Evolutionary conservation across 805 yeast genomes (phyloP), one percentile per base, ranked within the genome.

Genomic region (Yarrowia sp.): DNA sequence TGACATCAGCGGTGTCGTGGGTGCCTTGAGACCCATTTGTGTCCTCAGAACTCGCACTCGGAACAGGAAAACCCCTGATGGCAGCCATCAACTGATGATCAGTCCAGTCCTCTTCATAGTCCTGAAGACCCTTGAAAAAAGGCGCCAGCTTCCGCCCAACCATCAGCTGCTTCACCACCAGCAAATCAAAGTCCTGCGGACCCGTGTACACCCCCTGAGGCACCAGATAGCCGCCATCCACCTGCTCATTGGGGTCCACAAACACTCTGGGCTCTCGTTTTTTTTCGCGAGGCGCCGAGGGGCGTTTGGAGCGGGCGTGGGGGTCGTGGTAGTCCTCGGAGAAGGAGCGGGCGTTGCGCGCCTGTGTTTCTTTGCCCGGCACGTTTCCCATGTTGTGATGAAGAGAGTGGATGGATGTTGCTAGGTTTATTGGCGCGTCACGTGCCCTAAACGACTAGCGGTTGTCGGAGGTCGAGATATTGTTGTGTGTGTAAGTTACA

Each of bases 161-260:
- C 22, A 93, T 88, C 43, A 89, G 78, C 15, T 78, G 82, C 63
- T 89, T 82, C n/a, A 95, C 98, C 3, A 88, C 79, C 14, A 83
- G 83, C 14, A 89, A 83, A 71, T 88, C 83, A 76, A 85, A 93
- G 74, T 90, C 96, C 69, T 86, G 87, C 53, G 88, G 86, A 36
- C 83, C 79, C 68, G 86, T 84, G 75, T 93, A 93, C 36, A 89
- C 89, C 1, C 98, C 98, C 75, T 84, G 90, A 0, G 98, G 97
- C 1, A 96, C 97, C 68, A 93, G 76, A 73, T 78, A 92, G 1
- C 99, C 99, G 17, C 99, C 99, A 76, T 95, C 98, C 14, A 93
- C 96, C 68, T 43, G 50, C 11, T 58, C 51, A 33, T 42, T 43
- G 51, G 64, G 64, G 64, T 58, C 64, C 41, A 58, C 51, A 44